Evolutionary conservation across 495 filamentous ascomycete species (phyloP), one percentile per base, ranked within the genome.

Genomic region (Penicillium paradoxum): DNA sequence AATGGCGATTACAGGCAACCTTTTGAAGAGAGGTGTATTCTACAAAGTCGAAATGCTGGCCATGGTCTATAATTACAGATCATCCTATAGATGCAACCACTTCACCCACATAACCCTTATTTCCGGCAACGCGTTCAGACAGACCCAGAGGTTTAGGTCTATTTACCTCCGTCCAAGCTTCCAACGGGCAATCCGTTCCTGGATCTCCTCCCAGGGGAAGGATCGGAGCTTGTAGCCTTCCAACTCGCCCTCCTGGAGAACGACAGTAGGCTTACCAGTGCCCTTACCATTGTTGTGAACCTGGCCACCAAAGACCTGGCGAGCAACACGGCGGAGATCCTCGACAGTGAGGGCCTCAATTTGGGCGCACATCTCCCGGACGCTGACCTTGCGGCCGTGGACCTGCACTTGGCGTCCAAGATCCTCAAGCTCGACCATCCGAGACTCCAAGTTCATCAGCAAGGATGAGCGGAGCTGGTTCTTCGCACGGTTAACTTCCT

Each of bases 391-490:
- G 45, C 84, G 79, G 9, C 91, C 92, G 66, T 97, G 90, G 11
- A 96, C 90, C 70, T 97, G 95, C 8, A 99, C 89, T 70, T 97
- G 93, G 53, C 93, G 78, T 33, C 95, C 93, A 6, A 99, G 78
- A 70, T 99, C 93, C 74, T 99, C 93, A n/a, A 99, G 74, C 70
- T 97, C 95, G 11, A 97, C 90, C 93, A 97, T 97, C 37, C 95
- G 82, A 53, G 83, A 88, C 74, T 99, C 93, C 0, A 99, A 80
- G 72, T 99, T 99, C 95, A 99, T 97, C 34, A 99, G 80, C 21
- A 99, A 74, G 36, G 85, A 88, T 11, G 86, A 90, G 32, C 90
- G 80, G 30, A 99, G 83, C 75, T 97, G 95, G 65, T 99, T 99
- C 81, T 99, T 99, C 10, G 93, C 93, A n/a, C 93, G 83, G 65